Conservation (phyloP, 169 alveolate genomes). For the Cryptosporidium xiaoi region DNA sequence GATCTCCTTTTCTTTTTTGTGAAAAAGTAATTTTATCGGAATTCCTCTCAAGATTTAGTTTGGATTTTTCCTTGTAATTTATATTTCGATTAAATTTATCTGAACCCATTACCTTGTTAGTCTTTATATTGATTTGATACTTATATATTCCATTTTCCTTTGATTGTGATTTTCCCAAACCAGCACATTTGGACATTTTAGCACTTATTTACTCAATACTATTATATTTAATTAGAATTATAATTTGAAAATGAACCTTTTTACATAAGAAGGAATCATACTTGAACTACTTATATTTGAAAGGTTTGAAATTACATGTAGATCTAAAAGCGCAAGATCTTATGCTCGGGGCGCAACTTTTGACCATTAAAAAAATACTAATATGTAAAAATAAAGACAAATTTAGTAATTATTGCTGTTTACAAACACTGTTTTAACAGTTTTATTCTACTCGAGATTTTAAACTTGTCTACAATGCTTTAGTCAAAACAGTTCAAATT, state of each 20-base stretch:
- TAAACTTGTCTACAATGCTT: too few relatives aligned
- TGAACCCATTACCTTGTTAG: neutral
- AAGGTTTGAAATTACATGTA: constrained; percentile 42
- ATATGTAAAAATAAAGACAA: too few relatives aligned
- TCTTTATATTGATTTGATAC: neutral
- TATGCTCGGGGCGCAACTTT: constrained; percentile 71
- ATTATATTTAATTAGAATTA: constrained; percentile 1
- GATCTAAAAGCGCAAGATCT: constrained; percentile 66
- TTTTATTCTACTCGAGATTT: too few relatives aligned
- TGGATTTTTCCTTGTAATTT: too few relatives aligned
- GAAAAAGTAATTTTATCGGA: too few relatives aligned
- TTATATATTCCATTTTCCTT: neutral
- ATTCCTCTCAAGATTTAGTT: too few relatives aligned
- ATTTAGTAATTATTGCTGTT: too few relatives aligned
- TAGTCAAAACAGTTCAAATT: too few relatives aligned
- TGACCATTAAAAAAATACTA: constrained; percentile 27
- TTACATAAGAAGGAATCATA: neutral
- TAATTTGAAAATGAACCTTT: neutral
- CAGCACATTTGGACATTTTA: constrained; percentile 58
- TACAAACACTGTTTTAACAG: neutral
- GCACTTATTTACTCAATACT: constrained; percentile 5
- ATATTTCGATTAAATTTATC: too few relatives aligned
- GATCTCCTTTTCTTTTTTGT: too few relatives aligned
- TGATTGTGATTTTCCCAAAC: constrained; percentile 20
- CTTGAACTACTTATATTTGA: neutral